Conservation (phyloP, 225 moss, liverwort and hornwort species). For the Polytrichum formosum region DNA sequence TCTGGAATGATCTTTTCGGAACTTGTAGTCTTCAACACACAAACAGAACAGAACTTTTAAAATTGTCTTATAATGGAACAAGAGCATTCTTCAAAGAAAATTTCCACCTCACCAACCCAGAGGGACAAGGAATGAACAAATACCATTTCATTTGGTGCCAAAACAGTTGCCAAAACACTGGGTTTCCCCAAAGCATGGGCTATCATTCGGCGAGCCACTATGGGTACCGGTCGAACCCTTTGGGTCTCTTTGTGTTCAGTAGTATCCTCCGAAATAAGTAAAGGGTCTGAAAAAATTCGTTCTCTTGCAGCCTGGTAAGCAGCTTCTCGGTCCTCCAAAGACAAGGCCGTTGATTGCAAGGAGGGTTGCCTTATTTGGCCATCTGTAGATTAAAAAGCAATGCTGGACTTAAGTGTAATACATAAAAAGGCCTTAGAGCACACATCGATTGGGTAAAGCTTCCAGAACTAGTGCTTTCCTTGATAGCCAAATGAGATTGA, state of each 20-base stretch:
- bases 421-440: too few relatives aligned
- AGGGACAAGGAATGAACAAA: neutral
- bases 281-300: conserved; percentile 77
- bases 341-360: conserved; percentile 39
- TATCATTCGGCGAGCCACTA: conserved; percentile 99
- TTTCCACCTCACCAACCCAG: neutral
- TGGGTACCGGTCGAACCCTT: conserved; percentile 77
- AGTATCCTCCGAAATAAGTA: conserved; percentile 39
- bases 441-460: too few relatives aligned
- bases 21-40: conserved; percentile 25
- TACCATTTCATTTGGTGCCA: conserved; percentile 41
- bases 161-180: conserved; percentile 34
- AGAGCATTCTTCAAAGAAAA: neutral
- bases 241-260: conserved; percentile 38
- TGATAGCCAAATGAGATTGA: too few relatives aligned
- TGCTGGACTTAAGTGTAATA: too few relatives aligned
- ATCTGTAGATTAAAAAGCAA: conserved; percentile 33
- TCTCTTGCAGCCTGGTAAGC: conserved; percentile 89
- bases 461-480: neutral
- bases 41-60: too few relatives aligned
- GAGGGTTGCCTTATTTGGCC: conserved; percentile 38
- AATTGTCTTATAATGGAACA: too few relatives aligned
- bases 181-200: conserved; percentile 92
- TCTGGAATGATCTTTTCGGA: conserved; percentile 28
- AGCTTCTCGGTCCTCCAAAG: conserved; percentile 86